These are phyloP conservation scores for Zopfochytrium polystomum DNA, from an alignment of 371 early-diverging fungal species.

Conservation along the genomic window DNA sequence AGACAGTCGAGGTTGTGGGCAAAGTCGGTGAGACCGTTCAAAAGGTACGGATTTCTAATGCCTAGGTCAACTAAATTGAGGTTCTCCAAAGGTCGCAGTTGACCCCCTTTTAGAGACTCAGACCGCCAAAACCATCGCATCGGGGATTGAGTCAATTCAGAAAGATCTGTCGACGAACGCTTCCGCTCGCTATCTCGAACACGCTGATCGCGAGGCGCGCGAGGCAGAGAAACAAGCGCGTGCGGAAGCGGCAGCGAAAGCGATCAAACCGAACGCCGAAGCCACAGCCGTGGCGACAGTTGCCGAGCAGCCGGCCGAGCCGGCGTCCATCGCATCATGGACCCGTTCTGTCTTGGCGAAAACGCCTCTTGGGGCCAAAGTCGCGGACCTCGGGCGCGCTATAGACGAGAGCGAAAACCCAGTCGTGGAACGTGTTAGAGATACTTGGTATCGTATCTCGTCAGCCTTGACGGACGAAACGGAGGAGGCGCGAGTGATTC, in stretches of 20 bases:
- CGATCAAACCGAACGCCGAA: slow-evolving; percentile 11
- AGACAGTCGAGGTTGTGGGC: slow-evolving; percentile 55
- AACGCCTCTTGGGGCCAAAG: slow-evolving; percentile 72
- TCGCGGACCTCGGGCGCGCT: slow-evolving; percentile 71
- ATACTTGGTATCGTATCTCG: slow-evolving; percentile 51
- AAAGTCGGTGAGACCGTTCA: slow-evolving; percentile 71
- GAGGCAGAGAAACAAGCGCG: slow-evolving; percentile 27
- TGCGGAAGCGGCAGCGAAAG: slow-evolving; percentile 15
- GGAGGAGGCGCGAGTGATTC: slow-evolving; percentile 88
- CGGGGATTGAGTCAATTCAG: slow-evolving; percentile 76
- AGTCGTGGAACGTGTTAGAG: slow-evolving; percentile 76
- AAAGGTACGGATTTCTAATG: slow-evolving; percentile 16
- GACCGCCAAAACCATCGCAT: slow-evolving; percentile 80
- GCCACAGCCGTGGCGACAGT: not conserved
- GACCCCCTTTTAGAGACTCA: slow-evolving; percentile 55
- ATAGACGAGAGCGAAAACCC: slow-evolving; percentile 91
- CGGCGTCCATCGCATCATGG: slow-evolving; percentile 43
- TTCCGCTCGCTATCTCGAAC: slow-evolving; percentile 40
- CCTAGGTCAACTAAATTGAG: not conserved
- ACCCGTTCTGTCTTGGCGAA: too few relatives aligned
- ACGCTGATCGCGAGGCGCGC: slow-evolving; percentile 40
- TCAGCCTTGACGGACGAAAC: slow-evolving; percentile 88
- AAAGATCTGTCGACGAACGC: slow-evolving; percentile 64
- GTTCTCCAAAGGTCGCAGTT: slow-evolving; percentile 22
- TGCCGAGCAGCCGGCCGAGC: not conserved